These are phyloP conservation scores for Hawksworthiomyces lignivorus DNA, from an alignment of 2,329 filamentous ascomycete genomes.

Conservation along the genomic window DNA sequence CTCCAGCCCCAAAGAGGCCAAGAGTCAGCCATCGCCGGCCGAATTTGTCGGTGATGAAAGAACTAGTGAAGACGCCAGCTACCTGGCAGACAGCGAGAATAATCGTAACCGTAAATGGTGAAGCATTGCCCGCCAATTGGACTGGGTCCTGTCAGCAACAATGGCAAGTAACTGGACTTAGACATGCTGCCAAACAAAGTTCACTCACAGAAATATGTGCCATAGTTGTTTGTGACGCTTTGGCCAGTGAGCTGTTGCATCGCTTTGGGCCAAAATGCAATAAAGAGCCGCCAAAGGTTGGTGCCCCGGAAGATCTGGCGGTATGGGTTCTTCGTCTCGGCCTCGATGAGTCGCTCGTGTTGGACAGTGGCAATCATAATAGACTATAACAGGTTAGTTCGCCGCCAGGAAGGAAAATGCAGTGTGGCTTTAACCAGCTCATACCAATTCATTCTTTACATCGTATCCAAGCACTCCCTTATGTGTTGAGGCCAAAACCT, in stretches of 20 bases:
- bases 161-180: too few species aligned
- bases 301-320: constrained; percentile 2
- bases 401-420: too few species aligned
- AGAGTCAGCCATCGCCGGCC: constrained; percentile 3
- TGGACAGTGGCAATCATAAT: constrained; percentile 4
- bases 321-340: not conserved
- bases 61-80: not conserved
- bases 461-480: not conserved
- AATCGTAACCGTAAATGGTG: constrained; percentile 3
- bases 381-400: too few species aligned
- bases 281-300: constrained; percentile 7
- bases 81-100: constrained; percentile 5
- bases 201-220: constrained; percentile 3
- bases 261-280: constrained; percentile 4
- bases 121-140: constrained; percentile 4
- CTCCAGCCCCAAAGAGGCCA: not conserved
- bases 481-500: not conserved
- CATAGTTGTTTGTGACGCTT: constrained; percentile 5
- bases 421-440: too few species aligned
- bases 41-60: not conserved
- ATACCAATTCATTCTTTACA: not conserved
- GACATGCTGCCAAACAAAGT: too few species aligned
- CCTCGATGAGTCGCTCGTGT: constrained; percentile 1
- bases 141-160: too few species aligned
- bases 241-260: constrained; percentile 6